Evolutionary conservation across 169 alveolate genomes (phyloP).

Genomic region (Amoebophrya sp.): DNA sequence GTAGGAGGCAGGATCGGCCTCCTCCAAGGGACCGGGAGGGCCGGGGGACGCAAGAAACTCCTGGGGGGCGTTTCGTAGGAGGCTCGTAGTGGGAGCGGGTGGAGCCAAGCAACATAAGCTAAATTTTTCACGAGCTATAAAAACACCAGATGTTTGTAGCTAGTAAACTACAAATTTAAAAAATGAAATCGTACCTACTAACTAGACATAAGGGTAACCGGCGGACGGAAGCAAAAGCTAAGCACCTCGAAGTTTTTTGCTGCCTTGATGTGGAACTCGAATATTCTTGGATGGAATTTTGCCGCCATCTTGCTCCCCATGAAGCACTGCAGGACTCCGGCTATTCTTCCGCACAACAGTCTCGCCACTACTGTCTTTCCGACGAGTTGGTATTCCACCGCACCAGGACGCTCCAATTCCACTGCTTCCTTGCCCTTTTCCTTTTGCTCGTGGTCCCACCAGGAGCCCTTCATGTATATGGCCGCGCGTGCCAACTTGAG

Average conservation of each 20-base stretch:
- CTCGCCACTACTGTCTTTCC: background rate
- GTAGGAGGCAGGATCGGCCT: no score
- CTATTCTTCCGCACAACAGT: background rate
- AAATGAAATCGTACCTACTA: no score
- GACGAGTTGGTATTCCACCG: background rate
- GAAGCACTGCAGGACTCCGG: background rate
- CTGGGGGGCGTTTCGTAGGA: background rate
- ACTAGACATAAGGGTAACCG: no score
- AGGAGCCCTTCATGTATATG: background rate
- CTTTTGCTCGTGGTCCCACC: background rate
- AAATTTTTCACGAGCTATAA: background rate
- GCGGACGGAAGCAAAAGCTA: no score
- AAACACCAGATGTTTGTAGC: no score
- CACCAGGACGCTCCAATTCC: background rate
- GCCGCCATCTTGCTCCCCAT: background rate
- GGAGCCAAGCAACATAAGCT: background rate
- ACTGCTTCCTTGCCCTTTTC: background rate
- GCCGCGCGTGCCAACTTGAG: background rate
- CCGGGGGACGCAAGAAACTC: no score
- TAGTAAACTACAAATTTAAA: no score
- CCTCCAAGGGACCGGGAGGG: no score
- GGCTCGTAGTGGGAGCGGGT: background rate
- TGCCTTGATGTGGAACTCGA: background rate
- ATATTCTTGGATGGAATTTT: background rate
- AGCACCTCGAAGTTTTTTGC: background rate